Base-by-base conservation (phyloP, 106 monocot genomes). In the Dioscorea dumetorum region DNA sequence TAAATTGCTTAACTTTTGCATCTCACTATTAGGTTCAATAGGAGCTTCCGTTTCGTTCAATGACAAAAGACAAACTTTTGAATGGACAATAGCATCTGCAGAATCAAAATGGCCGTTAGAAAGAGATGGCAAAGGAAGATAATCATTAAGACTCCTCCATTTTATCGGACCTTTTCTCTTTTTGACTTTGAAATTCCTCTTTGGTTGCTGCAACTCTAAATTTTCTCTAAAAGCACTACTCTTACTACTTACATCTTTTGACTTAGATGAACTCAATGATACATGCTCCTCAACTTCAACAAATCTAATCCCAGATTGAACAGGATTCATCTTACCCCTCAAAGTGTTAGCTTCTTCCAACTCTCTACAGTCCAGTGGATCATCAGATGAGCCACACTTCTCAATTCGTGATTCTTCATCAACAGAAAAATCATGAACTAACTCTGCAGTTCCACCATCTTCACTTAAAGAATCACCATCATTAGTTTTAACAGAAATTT, bases 321-420 rank as follows among this genome's bases (percentile, higher is more conserved):
- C 14, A 15, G 28, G 6, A 24, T 64, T 57, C 33, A 65, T 22
- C 20, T 69, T 69, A 71, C n/a, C 17, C 21, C 51, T 66, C 22
- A 54, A 33, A 58, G 50, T 52, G 72, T 51, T 15, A 18, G 58
- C 34, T 62, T 78, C 68, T 50, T 78, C 69, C 59, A 68, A 70
- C 52, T 61, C 72, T 63, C 49, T 74, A 71, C 50, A 28, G 23
- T 60, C 73, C 72, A 61, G 34, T 57, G 61, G 66, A 64, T 80
- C 78, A 69, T 79, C 81, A 79, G 88, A 88, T 64, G 88, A 85
- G 50, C 76, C 80, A 80, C 85, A 83, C 63, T 85, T 88, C 51
- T 83, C 88, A 76, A 79, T 72, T 33, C 67, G 67, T 33, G 92
- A 92, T 61, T 71, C 92, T 79, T 85, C 92, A 81, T 88, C 85